Conservation (phyloP, 176 grass and related monocot genomes). For the Raddia guianensis region DNA sequence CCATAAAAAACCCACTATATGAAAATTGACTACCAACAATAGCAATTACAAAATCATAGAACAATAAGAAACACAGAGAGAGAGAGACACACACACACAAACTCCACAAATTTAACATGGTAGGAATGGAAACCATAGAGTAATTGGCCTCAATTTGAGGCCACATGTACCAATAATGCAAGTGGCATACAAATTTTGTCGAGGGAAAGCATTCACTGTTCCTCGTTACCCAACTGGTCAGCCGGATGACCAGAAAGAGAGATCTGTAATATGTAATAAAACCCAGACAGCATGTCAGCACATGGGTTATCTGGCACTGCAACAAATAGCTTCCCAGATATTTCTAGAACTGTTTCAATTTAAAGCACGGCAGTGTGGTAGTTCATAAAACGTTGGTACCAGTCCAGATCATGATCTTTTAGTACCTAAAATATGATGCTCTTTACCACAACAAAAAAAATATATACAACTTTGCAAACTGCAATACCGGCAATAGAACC, state of each 20-base stretch:
- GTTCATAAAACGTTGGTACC: constrained; percentile 13
- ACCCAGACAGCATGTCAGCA: constrained; percentile 48
- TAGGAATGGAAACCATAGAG: background rate
- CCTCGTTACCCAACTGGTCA: constrained; percentile 3
- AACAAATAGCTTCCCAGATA: constrained; percentile 45
- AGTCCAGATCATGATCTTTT: constrained; percentile 26
- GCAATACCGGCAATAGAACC: constrained; percentile 15
- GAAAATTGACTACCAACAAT: constrained; percentile 83
- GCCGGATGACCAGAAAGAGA: constrained; percentile 8
- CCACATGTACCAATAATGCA: background rate
- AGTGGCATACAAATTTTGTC: background rate
- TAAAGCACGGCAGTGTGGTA: constrained; percentile 26
- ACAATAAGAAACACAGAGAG: too few relatives aligned
- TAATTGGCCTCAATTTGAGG: background rate
- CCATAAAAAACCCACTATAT: constrained; percentile 75
- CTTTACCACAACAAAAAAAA: background rate
- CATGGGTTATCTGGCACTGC: constrained; percentile 38
- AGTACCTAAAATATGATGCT: constrained; percentile 12
- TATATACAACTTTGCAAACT: constrained; percentile 8
- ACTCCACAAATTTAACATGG: too few relatives aligned
- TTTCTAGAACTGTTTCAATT: constrained; percentile 20
- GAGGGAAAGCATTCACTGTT: constrained; percentile 3
- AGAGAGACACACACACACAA: too few relatives aligned
- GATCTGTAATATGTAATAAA: constrained; percentile 14
- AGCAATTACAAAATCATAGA: constrained; percentile 69